phyloP scores from a whole-genome alignment of 2,329 filamentous ascomycete genomes.

The Basipetospora chlamydospora region DNA sequence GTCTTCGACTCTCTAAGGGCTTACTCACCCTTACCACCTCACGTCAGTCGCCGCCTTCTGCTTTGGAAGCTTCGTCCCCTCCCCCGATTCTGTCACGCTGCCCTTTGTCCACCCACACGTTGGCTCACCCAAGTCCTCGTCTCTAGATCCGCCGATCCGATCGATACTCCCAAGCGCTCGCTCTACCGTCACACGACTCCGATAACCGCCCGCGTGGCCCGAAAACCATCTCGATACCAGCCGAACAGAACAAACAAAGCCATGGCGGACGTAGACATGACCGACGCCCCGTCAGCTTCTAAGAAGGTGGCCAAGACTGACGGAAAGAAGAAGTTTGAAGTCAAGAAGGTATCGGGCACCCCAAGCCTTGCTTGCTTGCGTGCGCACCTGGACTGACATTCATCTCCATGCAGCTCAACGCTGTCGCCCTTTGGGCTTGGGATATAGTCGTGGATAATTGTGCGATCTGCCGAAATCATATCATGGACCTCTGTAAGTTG shows the following conservation, averaged over 20 bases:
- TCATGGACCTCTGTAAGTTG: conserved; percentile 88
- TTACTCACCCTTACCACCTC: no score
- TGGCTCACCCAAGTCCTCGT: no score
- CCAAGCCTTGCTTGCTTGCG: neutral
- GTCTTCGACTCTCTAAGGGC: no score
- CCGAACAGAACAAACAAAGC: no score
- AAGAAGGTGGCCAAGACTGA: conserved; percentile 34
- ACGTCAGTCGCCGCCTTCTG: no score
- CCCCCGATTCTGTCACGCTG: no score
- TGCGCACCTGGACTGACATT: neutral
- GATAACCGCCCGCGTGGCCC: no score
- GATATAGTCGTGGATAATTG: conserved; percentile 99
- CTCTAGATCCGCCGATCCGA: no score
- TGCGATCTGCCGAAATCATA: conserved; percentile 97
- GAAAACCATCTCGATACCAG: neutral
- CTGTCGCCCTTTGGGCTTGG: conserved; percentile 96
- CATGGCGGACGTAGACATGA: conserved; percentile 97
- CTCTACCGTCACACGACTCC: no score
- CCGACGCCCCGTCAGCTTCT: conserved; percentile 58
- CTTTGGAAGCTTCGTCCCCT: no score
- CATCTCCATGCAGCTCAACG: conserved; percentile 29
- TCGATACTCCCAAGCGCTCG: no score
- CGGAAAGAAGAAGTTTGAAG: conserved; percentile 89
- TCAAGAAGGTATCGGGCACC: conserved; percentile 67
- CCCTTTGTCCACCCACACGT: no score